Evolutionary conservation across 768 basidiomycete genomes (phyloP), one percentile per base, ranked within the genome.

Genomic region (Boletus vermiculosoides): DNA sequence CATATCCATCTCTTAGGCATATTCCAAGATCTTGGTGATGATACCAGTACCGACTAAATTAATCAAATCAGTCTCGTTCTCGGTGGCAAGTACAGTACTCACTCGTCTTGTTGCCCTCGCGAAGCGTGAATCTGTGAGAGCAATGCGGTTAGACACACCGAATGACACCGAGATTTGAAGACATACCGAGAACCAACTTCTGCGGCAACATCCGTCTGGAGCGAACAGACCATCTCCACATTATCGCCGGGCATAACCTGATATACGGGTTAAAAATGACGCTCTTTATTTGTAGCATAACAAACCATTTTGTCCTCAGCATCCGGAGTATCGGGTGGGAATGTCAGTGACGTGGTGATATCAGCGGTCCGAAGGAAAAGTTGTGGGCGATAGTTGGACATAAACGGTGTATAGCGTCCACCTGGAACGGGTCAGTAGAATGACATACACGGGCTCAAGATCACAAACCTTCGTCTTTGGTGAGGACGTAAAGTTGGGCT

Each of bases 191-290:
- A 86, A 51, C 96, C 94, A 60, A 85, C 81, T 74, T 98, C 96
- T 42, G 90, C 82, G 23, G 94, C 94, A 59, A 97, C 87, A 67
- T 95, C 92, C 65, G 87, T 85, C 25, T 87, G 81, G 37, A 98
- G 82, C 28, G 83, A 78, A 70, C 91, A 92, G 53, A 92, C 80
- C 79, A 98, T 87, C 75, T 97, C 94, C 52, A 98, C 87, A 66
- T 96, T 96, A 77, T 98, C 96, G 59, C 96, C 96, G 48, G 96
- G 96, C 92, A 97, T 95, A 63, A 98, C 86, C 86, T 90, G 64
- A 45, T 58, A 33, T 30, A 25, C 46, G 52, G 52, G 46, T 59
- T 30, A 31, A 46, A 40, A 28, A 61, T 20, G 9, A 44, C 15
- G 16, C 2, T 51, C 54, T 11, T 0, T 18, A 41, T 54, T 5